Evolutionary conservation across 441 rosid species (phyloP), one percentile per base, ranked within the genome.

Genomic region (Croton setiger): DNA sequence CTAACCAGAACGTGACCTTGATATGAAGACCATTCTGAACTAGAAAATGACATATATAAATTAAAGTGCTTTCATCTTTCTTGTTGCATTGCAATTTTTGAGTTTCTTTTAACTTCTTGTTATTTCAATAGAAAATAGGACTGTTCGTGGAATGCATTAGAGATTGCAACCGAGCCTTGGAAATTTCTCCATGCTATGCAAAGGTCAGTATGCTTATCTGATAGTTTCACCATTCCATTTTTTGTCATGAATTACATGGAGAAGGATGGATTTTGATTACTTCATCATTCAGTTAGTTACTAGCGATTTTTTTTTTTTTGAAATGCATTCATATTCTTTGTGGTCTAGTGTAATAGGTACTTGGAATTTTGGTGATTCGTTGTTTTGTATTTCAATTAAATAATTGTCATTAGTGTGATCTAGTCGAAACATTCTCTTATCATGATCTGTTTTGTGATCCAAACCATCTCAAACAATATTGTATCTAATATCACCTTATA

Each of bases 131-230:
- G 90, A 91, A 83, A 82, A 71, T 83, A 31, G 92, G 84, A 12
- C 79, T 77, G 43, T 55, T 77, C 13, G 60, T 58, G 74, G 96
- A 93, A 84, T 81, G 92, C 75, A 63, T 84, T 37, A 83, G 86
- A 65, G 97, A 90, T 68, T 90, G 96, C 73, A 85, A 81, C 63
- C 86, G 97, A 13, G 94, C 96, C 69, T 80, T 93, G 64, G 84
- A 80, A 49, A 83, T 91, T 69, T 86, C 81, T 74, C 86, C 92
- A 70, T 64, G 59, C 61, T 93, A 89, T 80, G 74, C 89, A 18
- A 93, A 92, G 97, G 97, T 89, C 75, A 75, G 57, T 65, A 47
- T 54, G 27, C 71, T 68, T 72, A 33, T 62, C 12, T 49, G 61
- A 23, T 31, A 36, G 23, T 33, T 67, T 31, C 15, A 14, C n/a